A percentile compares a stretch with the other conserved stretches of the same genome.
These are phyloP conservation scores for Monosporozyma unispora DNA, from an alignment of 805 yeast species.

Conservation along the genomic window DNA sequence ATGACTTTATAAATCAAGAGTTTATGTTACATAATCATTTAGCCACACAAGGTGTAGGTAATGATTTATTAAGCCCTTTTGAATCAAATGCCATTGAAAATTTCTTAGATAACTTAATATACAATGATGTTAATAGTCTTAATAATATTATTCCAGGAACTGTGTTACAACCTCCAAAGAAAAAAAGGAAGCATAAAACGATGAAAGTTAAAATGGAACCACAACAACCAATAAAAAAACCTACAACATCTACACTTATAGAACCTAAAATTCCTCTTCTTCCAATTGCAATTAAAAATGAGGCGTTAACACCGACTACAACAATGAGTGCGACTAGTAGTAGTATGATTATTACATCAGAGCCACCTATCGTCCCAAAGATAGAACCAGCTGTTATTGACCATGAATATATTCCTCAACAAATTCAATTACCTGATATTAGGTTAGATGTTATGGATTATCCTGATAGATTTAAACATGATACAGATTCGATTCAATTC, in stretches of 20 bases:
- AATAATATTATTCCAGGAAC: background rate
- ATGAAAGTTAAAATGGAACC: no score
- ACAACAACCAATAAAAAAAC: no score
- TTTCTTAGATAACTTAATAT: constrained; percentile 24
- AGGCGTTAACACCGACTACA: background rate
- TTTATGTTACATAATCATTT: background rate
- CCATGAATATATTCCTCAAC: constrained; percentile 11
- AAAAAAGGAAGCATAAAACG: no score
- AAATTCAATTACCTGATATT: constrained; percentile 21
- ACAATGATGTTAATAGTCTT: constrained; percentile 3
- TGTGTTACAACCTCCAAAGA: background rate
- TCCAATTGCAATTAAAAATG: background rate
- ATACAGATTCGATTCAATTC: constrained; percentile 9
- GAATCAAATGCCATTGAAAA: constrained; percentile 29
- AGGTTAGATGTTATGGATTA: constrained; percentile 15
- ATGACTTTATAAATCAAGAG: background rate
- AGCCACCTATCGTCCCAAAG: background rate
- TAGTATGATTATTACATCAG: background rate
- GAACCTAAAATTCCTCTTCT: background rate
- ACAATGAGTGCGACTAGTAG: background rate
- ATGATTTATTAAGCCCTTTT: constrained; percentile 22
- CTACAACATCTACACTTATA: background rate
- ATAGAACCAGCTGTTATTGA: background rate
- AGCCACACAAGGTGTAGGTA: background rate
- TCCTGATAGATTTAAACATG: constrained; percentile 15